Evolutionary conservation across 768 basidiomycete species (phyloP), one percentile per base, ranked within the genome.

Genomic region (Boletus sensibilis): DNA sequence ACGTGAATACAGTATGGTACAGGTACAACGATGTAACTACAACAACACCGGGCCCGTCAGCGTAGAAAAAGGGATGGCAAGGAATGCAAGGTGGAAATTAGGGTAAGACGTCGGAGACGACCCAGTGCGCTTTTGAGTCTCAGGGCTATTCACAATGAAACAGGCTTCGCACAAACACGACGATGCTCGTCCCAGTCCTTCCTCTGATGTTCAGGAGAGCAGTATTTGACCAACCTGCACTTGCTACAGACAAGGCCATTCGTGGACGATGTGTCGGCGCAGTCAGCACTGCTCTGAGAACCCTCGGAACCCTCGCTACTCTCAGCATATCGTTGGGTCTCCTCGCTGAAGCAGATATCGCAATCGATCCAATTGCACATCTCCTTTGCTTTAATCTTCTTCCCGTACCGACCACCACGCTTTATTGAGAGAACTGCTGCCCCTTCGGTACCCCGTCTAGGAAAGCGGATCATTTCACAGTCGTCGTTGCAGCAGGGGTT

Each of bases 281-380:
- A 76, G 44, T 78, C 79, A 23, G 64, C 68, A 56, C 76, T 77
- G 53, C 74, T 75, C 51, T 78, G 77, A 37, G 78, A 79, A 27
- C 74, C 76, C 56, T 78, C 78, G 34, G 80, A 80, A 40, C 76
- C 75, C 58, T 78, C 78, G 42, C 70, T 76, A 57, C 76, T 76
- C 42, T 72, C 74, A 3, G 66, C 64, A 38, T 68, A 65, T 43
- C 63, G 62, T 39, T 48, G 68, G 14, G 27, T 50, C 33, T 80
- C 79, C 46, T 82, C 82, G 51, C 75, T 73, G 64, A 90, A 90
- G 56, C 76, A 77, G 34, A 83, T 76, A 58, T 82, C 76, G 64
- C 88, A 90, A 62, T 88, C 87, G 52, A 89, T 85, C 88, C 88
- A 90, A 63, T 90, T 90, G 71, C 88, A 90, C 86, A 90, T 88